Conservation (phyloP, 2,329 filamentous ascomycete genomes). For the Emericellopsis cladophorae region DNA sequence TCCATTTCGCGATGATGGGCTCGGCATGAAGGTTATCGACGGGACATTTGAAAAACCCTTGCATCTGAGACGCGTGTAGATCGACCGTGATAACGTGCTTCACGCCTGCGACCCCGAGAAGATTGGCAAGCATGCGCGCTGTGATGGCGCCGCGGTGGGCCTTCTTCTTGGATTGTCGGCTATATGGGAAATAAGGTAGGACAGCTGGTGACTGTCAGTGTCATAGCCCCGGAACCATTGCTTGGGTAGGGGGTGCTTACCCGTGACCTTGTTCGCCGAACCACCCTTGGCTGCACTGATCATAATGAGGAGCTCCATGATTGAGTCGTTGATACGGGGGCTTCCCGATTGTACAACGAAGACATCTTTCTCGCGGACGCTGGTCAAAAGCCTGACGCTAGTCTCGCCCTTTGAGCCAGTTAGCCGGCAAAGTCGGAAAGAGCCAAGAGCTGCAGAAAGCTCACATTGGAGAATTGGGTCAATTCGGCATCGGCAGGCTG, state of each 20-base stretch:
- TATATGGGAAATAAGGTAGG: conserved; percentile 96
- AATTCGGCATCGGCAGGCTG: conserved; percentile 50
- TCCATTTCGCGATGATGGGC: conserved; percentile 90
- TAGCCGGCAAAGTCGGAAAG: conserved; percentile 5
- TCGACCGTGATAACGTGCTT: conserved; percentile 97
- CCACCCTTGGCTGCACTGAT: conserved; percentile 97
- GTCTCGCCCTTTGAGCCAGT: conserved; percentile 45
- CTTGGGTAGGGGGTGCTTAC: conserved; percentile 35
- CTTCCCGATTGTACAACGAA: conserved; percentile 98
- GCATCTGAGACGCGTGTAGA: conserved; percentile 95
- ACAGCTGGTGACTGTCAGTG: conserved; percentile 43
- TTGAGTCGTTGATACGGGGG: conserved; percentile 90
- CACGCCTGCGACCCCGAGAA: conserved; percentile 84
- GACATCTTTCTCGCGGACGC: conserved; percentile 94
- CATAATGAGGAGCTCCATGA: conserved; percentile 99
- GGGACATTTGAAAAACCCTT: conserved; percentile 95
- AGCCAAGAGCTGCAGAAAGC: conserved; percentile 18
- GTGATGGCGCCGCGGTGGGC: conserved; percentile 93
- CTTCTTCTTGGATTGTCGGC: conserved; percentile 98
- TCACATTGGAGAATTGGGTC: conserved; percentile 58
- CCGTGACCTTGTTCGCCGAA: conserved; percentile 91
- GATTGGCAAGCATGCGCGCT: conserved; percentile 91
- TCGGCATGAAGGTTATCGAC: conserved; percentile 97
- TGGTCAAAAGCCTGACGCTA: conserved; percentile 55
- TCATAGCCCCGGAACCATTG: conserved; percentile 5